Base-by-base conservation (phyloP, 2,329 filamentous ascomycete genomes). In the Monilinia fructigena region DNA sequence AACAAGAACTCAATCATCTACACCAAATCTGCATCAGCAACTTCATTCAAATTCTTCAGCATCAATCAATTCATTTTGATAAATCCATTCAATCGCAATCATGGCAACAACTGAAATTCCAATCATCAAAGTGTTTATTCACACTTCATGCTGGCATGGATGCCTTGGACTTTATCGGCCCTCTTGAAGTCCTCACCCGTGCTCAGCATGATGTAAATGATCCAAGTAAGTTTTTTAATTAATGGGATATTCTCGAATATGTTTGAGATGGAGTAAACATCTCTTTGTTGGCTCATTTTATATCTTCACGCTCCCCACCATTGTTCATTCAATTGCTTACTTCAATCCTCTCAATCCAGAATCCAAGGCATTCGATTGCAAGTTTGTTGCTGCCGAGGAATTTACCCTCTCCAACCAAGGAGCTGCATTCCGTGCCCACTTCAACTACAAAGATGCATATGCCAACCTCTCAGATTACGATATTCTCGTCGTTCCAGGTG, bases 361-460 rank as follows among this genome's bases (percentile, higher is more conserved):
- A 55, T 71, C 70, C 65, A 73, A 73, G 64, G 72, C 74, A 28
- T 75, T 74, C 64, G 52, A 70, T 23, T 66, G 68, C 47, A 66
- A 69, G 66, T 74, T 75, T 63, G 72, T 72, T 59, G 69, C 71
- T 76, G 81, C 81, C 66, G 83, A 85, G 76, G 81, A 84, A 73
- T 78, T 81, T 76, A 82, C 82, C 66, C 80, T 79, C 67, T 83
- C 84, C 55, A 77, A 78, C 65, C 83, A 92, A 77, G 90, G 90
- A 71, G 84, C 89, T 75, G 82, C 87, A 72, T 81, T 95, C 77
- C 85, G 86, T 74, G 87, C 90, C 69, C 89, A 95, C 78, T 88
- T 93, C 77, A 83, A 87, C 76, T 92, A 86, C 82, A 89, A 90
- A 75, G 90, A 94, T 75, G 91, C 91, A 69, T 84, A 92, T 78